A percentile compares a stretch with the other conserved stretches of the same genome.
Evolutionary conservation across 805 yeast genomes (phyloP).

Genomic region (Alloascoidea africana): DNA sequence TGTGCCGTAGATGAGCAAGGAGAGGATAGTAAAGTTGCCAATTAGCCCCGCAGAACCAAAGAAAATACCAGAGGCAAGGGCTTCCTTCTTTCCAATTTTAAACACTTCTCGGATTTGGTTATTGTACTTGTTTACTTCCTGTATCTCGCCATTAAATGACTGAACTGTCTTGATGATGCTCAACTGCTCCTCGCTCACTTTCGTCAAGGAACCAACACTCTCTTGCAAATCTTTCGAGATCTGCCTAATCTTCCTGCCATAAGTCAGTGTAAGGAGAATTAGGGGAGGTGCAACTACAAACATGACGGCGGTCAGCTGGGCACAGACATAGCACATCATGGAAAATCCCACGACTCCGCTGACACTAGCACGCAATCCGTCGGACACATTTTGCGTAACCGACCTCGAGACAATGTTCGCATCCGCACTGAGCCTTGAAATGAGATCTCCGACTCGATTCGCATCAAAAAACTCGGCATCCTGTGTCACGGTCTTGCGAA

Average conservation of each 20-base stretch:
- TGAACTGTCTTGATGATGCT: constrained; percentile 80
- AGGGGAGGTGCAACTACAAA: constrained; percentile 72
- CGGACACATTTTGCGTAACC: constrained; percentile 78
- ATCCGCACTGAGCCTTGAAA: constrained; percentile 77
- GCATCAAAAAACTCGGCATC: constrained; percentile 84
- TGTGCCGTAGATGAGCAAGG: constrained; percentile 67
- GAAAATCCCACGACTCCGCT: constrained; percentile 77
- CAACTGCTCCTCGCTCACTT: constrained; percentile 84
- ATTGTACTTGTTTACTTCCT: constrained; percentile 65
- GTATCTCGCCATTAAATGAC: constrained; percentile 72
- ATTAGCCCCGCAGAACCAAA: constrained; percentile 70
- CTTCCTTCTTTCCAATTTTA: constrained; percentile 65
- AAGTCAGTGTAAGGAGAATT: constrained; percentile 61
- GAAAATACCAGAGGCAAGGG: constrained; percentile 59
- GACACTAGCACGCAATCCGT: constrained; percentile 75
- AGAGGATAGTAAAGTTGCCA: constrained; percentile 71
- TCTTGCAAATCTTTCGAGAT: constrained; percentile 69
- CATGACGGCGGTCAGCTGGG: constrained; percentile 74
- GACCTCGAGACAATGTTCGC: constrained; percentile 79
- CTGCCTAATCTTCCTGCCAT: constrained; percentile 65
- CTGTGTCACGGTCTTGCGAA: constrained; percentile 65
- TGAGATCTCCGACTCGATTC: constrained; percentile 83
- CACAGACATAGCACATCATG: constrained; percentile 83
- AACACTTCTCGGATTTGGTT: constrained; percentile 50
- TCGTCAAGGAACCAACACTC: constrained; percentile 73